Evolutionary conservation across 2,329 filamentous ascomycete genomes (phyloP), one percentile per base, ranked within the genome.

Genomic region (Colletotrichum theobromicola): DNA sequence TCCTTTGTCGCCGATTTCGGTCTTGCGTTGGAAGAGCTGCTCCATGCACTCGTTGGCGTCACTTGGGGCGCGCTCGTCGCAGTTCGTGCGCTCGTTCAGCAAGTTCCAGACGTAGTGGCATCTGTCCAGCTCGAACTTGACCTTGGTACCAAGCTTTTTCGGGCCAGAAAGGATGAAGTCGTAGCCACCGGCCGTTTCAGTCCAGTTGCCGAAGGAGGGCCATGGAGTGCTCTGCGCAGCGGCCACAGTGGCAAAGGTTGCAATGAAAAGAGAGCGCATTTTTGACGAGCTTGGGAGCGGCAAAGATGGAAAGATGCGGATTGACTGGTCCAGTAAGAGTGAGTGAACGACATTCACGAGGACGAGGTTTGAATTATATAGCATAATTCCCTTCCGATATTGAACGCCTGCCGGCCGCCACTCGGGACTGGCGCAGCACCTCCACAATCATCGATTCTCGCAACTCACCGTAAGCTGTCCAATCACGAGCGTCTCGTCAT

Each of bases 21-120:
- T 72, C 65, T 81, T 82, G 42, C 81, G 79, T 6, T 63, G 42
- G 63, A 50, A 64, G 7, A 77, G 76, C n/a, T 24, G 26, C 34
- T 67, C 21, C 72, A 74, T 74, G 57, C 72, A 74, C 15, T 37
- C 62, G 10, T 21, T n/a, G 8, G 42, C 53, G 32, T 35, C 32
- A 21, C 61, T 12, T 2, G 58, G 18, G 3, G 34, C 4, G 2
- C 13, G 28, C 16, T 50, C 24, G 5, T 16, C 10, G 42, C 32
- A 37, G 18, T 58, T 12, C 2, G 46, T 57, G 24, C 72, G 72
- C 2, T 62, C 46, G n/a, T 72, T 63, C 55, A 72, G 15, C 7
- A 63, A 3, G 16, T 46, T 57, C 61, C 62, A 72, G 60, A 76
- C 73, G 7, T 63, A 69, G 32, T 77, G 76, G 24, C 75, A 75